Evolutionary conservation across 2,329 filamentous ascomycete genomes (phyloP).

Genomic region (Madurella mycetomatis): DNA sequence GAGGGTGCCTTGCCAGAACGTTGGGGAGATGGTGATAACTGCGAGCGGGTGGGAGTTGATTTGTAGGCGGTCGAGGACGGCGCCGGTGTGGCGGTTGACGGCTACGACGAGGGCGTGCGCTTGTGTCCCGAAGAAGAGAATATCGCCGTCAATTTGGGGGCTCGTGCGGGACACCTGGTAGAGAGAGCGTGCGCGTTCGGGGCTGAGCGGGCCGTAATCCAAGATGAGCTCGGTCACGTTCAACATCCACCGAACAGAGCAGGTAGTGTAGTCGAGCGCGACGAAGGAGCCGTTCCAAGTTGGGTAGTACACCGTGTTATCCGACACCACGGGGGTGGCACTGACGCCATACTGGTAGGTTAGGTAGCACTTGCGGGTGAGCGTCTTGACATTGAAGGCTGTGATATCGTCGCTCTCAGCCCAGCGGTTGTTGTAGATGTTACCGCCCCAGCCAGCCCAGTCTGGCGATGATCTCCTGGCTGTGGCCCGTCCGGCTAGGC

Average conservation of each 20-base stretch:
- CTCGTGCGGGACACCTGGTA: conserved; percentile 9
- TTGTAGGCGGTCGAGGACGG: conserved; percentile 22
- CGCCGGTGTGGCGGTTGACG: conserved; percentile 23
- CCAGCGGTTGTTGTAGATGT: too few species aligned
- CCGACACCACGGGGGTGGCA: neutral
- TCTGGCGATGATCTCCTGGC: too few species aligned
- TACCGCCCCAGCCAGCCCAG: too few species aligned
- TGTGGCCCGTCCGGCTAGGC: too few species aligned
- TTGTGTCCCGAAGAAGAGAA: conserved; percentile 31
- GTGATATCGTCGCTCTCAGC: too few species aligned
- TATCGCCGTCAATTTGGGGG: conserved; percentile 22
- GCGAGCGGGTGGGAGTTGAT: conserved; percentile 28
- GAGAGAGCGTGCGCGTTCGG: too few species aligned
- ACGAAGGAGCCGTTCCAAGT: conserved; percentile 31
- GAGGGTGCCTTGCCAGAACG: conserved; percentile 27
- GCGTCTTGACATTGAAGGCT: too few species aligned
- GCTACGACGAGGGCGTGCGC: conserved; percentile 29
- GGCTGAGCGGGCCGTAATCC: neutral
- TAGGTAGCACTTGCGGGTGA: too few species aligned
- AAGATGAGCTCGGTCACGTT: conserved; percentile 29
- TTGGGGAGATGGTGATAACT: conserved; percentile 27
- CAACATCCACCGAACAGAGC: conserved; percentile 27
- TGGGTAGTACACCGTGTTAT: conserved; percentile 28
- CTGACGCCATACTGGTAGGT: too few species aligned
- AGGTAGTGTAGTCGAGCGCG: conserved; percentile 30